These are phyloP conservation scores for Cyberlindnera meyerae DNA, from an alignment of 805 yeast species.

Conservation along the genomic window DNA sequence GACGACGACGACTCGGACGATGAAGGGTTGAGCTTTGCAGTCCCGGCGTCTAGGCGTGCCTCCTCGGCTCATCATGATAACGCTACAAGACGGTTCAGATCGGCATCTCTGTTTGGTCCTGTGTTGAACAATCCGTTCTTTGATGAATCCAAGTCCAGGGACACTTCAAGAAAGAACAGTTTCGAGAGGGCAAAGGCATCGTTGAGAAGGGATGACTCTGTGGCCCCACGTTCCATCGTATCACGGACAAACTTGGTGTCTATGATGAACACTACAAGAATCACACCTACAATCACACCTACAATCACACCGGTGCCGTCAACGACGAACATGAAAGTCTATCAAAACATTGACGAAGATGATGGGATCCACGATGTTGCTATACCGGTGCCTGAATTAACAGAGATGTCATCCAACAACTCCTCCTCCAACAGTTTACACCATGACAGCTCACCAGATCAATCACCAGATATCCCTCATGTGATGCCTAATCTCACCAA, in stretches of 20 bases:
- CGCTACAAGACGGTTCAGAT: slow-evolving; percentile 24
- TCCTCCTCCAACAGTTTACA: slow-evolving; percentile 21
- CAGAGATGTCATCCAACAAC: slow-evolving; percentile 24
- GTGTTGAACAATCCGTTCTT: slow-evolving; percentile 21
- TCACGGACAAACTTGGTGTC: neutral
- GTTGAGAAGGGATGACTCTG: too few relatives aligned
- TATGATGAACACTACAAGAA: slow-evolving; percentile 1
- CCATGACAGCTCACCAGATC: slow-evolving; percentile 3
- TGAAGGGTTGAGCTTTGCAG: slow-evolving; percentile 26
- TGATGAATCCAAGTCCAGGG: slow-evolving; percentile 1
- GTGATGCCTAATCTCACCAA: too few relatives aligned
- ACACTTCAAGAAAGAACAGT: slow-evolving; percentile 9
- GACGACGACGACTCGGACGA: slow-evolving; percentile 16
- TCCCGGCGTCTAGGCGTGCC: slow-evolving; percentile 12
- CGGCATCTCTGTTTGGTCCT: slow-evolving; percentile 25
- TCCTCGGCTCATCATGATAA: slow-evolving; percentile 5
- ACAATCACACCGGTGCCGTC: slow-evolving; percentile 7
- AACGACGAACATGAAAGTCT: slow-evolving; percentile 4
- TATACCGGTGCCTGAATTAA: slow-evolving; percentile 21
- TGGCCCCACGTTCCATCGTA: too few relatives aligned
- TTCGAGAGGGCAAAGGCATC: slow-evolving; percentile 14
- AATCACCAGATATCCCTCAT: neutral
- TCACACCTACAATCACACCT: slow-evolving; percentile 6
- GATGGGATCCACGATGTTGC: slow-evolving; percentile 18
- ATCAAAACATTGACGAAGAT: slow-evolving; percentile 25